phyloP scores from a whole-genome alignment of 2,329 filamentous ascomycete genomes.

The Dactylella cylindrospora region DNA sequence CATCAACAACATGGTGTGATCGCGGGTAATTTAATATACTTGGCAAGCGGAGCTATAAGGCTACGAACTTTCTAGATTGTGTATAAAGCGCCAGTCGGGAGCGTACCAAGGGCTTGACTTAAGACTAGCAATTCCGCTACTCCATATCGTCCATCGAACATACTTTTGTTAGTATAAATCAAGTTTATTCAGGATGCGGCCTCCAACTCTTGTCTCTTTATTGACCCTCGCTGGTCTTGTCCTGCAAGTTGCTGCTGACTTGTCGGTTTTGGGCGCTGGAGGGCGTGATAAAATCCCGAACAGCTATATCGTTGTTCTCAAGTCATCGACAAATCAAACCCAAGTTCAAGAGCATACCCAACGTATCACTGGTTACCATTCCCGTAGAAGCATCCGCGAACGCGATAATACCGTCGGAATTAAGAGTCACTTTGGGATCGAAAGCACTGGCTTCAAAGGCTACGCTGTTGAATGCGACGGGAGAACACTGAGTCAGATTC shows the following conservation, averaged over 20 bases:
- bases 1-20: no score
- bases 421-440: conserved; percentile 1
- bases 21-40: no score
- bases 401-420: conserved; percentile 12
- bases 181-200: no score
- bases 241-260: conserved; percentile 8
- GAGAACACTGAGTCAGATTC: conserved; percentile 15
- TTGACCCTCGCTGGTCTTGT: conserved; percentile 11
- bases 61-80: no score
- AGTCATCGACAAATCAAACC: conserved; percentile 52
- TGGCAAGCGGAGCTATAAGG: no score
- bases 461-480: conserved; percentile 11
- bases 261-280: conserved; percentile 6
- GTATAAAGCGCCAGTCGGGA: no score
- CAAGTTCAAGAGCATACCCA: conserved; percentile 13
- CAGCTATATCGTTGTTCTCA: conserved; percentile 68
- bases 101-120: no score
- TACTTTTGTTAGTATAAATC: no score
- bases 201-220: conserved; percentile 15
- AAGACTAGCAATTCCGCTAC: no score
- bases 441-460: conserved; percentile 10
- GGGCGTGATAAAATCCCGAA: conserved; percentile 58
- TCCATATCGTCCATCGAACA: no score
- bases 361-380: conserved; percentile 3
- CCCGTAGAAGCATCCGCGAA: not conserved